Conservation (phyloP, 345 rosid species). For the Lumnitzera littorea region DNA sequence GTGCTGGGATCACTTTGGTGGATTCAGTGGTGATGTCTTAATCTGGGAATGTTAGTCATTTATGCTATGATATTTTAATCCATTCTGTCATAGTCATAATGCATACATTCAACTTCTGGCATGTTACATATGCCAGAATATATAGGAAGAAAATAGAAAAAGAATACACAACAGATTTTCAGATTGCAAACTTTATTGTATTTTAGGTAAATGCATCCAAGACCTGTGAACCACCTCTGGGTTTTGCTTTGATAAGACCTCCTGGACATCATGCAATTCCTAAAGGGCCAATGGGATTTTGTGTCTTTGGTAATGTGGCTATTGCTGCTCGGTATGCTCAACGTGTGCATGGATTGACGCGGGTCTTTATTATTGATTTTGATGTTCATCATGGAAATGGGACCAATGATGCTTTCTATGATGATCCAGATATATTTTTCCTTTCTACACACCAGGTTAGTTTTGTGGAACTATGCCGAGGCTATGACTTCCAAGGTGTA, state of each 20-base stretch:
- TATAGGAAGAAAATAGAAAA: neutral
- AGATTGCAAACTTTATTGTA: neutral
- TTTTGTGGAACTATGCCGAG: neutral
- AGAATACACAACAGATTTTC: neutral
- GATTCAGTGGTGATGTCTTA: constrained; percentile 96
- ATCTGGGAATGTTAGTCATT: constrained; percentile 21
- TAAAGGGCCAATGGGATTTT: constrained; percentile 96
- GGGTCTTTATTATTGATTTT: constrained; percentile 78
- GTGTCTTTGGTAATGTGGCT: constrained; percentile 88
- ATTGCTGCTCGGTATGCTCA: constrained; percentile 95
- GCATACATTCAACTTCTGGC: too few relatives aligned
- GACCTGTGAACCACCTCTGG: constrained; percentile 52
- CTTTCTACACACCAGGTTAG: constrained; percentile 92
- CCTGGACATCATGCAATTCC: constrained; percentile 95
- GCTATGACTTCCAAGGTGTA: neutral
- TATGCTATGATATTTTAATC: neutral
- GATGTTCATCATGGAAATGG: constrained; percentile 99
- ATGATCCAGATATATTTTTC: constrained; percentile 87
- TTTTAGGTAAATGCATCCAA: constrained; percentile 68
- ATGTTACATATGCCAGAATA: too few relatives aligned
- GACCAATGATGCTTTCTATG: constrained; percentile 74
- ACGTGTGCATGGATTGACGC: constrained; percentile 54
- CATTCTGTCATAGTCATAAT: too few relatives aligned
- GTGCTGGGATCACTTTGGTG: constrained; percentile 84
- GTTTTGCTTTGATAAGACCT: constrained; percentile 90